Base-by-base conservation (phyloP, 805 yeast genomes). In the Scheffersomyces coipomensis region DNA sequence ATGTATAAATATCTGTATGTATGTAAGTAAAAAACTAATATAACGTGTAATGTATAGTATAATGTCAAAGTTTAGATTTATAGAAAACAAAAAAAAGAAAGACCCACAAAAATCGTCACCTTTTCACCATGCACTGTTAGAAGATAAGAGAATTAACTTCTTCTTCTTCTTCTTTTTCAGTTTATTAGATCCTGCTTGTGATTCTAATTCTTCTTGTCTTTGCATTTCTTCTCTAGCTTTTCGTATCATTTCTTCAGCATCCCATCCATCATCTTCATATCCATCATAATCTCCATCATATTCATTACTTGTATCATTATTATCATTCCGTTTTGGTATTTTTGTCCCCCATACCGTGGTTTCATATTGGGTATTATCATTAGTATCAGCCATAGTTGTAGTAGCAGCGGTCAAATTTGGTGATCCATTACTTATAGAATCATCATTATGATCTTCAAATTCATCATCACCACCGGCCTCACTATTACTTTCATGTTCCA, bases 281-380 rank as follows among this genome's bases (percentile, higher is more conserved):
- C 68, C 75, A 40, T 72, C 76, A 6, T 63, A 69, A 1, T 56
- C 46, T n/a, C 48, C 57, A 2, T 51, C 57, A 2, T 62, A 62
- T 3, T 39, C 49, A 10, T 23, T 34, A 5, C 29, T 31, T 10
- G 38, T 22, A 7, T 34, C 21, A 13, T 58, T 56, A 9, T 32
- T 36, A 1, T 24, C 23, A 21, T 66, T 73, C 1, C 64, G 48
- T 38, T 62, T 68, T 4, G 73, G 75, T 2, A 79, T 76, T 38
- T 62, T 68, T 1, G 93, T 85, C 0, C 95, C 95, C 95, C 95
- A 86, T 2, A 86, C 79, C 0, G 93, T 82, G 1, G 78, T 75
- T 29, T 69, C 66, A 39, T 54, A 62, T 0, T 50, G 53, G 13
- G 49, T 54, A 24, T 50, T 53, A 24, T 33, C 47, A 13, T 33